Evolutionary conservation across 495 filamentous ascomycete genomes (phyloP).

Genomic region (Achaetomiella virescens): DNA sequence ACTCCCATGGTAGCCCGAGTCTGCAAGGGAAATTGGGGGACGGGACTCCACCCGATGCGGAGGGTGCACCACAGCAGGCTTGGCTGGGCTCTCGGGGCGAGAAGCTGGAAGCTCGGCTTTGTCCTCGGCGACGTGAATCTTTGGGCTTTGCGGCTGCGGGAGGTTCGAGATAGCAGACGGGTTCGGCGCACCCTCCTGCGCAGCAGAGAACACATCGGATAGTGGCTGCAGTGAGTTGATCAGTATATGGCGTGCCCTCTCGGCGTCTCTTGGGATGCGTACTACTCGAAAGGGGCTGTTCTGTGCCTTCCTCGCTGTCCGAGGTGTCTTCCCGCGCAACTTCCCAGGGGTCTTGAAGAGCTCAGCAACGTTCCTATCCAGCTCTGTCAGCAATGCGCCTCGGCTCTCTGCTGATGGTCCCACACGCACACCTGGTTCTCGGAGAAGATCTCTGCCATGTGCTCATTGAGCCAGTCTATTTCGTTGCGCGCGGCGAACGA

Average conservation of each 20-base stretch:
- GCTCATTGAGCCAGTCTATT: conserved; percentile 92
- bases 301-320: conserved; percentile 67
- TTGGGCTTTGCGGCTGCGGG: conserved; percentile 33
- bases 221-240: conserved; percentile 58
- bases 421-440: conserved; percentile 69
- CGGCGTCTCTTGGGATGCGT: conserved; percentile 23
- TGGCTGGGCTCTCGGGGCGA: conserved; percentile 25
- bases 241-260: conserved; percentile 6
- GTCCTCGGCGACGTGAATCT: conserved; percentile 34
- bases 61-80: conserved; percentile 12
- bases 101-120: conserved; percentile 12
- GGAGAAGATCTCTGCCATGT: conserved; percentile 90
- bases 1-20: conserved; percentile 82
- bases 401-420: neutral
- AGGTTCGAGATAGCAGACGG: conserved; percentile 36
- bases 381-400: neutral
- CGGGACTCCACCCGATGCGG: conserved; percentile 14
- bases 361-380: conserved; percentile 71
- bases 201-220: conserved; percentile 67
- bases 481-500: conserved; percentile 84
- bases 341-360: conserved; percentile 96
- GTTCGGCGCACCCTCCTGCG: conserved; percentile 39
- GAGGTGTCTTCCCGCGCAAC: conserved; percentile 85
- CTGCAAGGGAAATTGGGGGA: conserved; percentile 33
- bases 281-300: conserved; percentile 63